These are phyloP conservation scores for Spergularia azorica DNA, from an alignment of 179 eudicot species.

Conservation along the genomic window DNA sequence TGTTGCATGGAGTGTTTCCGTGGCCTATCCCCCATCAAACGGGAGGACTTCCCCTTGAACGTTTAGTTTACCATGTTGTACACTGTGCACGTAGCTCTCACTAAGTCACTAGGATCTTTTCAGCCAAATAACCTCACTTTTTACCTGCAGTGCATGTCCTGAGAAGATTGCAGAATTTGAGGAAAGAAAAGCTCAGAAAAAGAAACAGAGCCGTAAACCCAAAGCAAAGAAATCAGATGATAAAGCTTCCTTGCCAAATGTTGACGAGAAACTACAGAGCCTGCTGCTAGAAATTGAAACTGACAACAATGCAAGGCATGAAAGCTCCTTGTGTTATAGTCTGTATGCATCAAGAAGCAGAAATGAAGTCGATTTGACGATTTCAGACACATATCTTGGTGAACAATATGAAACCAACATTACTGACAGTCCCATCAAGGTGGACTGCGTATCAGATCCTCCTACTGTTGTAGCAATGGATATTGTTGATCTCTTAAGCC, in stretches of 20 bases:
- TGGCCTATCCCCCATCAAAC: no score
- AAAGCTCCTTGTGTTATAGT: conserved; percentile 1
- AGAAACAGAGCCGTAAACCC: conserved; percentile 53
- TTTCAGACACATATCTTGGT: conserved; percentile 11
- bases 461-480: conserved; percentile 33
- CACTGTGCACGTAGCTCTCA: no score
- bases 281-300: conserved; percentile 57
- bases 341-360: conserved; percentile 12
- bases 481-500: conserved; percentile 71
- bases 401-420: conserved; percentile 20
- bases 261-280: conserved; percentile 58
- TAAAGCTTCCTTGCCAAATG: conserved; percentile 38
- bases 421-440: neutral
- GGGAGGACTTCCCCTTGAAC: no score
- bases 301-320: conserved; percentile 26
- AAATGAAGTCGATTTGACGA: conserved; percentile 28
- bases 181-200: conserved; percentile 56
- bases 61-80: no score
- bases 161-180: conserved; percentile 78
- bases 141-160: conserved; percentile 73
- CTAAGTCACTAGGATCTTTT: neutral
- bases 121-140: neutral
- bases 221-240: conserved; percentile 47
- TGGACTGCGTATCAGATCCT: conserved; percentile 13
- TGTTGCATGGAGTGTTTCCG: no score